Percentiles rank a stretch among this genome's conserved stretches.
Evolutionary conservation across 768 basidiomycete species (phyloP).

Genomic region (Suillus americanus): DNA sequence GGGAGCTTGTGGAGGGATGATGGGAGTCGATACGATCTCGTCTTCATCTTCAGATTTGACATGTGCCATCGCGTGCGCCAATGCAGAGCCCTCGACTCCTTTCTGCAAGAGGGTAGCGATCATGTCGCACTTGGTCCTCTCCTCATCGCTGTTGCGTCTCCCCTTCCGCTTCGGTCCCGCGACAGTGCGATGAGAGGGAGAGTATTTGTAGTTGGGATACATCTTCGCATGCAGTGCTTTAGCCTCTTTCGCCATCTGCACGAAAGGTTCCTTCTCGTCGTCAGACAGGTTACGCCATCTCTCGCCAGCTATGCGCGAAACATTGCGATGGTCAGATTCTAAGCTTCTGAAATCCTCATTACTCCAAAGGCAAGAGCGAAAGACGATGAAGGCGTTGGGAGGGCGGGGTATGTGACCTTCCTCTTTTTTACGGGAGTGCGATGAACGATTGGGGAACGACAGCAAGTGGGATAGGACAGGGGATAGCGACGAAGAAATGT

Average conservation of each 20-base stretch:
- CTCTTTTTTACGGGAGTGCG: conserved; percentile 41
- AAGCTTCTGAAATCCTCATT: conserved; percentile 47
- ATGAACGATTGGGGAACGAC: conserved; percentile 31
- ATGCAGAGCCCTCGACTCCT: conserved; percentile 33
- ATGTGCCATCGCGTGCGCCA: conserved; percentile 15
- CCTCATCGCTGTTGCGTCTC: conserved; percentile 30
- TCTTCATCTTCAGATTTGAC: conserved; percentile 1
- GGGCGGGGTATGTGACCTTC: conserved; percentile 69
- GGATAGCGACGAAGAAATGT: conserved; percentile 16
- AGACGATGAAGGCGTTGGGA: conserved; percentile 85
- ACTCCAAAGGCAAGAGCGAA: conserved; percentile 65
- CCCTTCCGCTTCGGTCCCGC: conserved; percentile 37
- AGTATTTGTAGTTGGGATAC: conserved; percentile 65
- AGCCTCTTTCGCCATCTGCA: conserved; percentile 44
- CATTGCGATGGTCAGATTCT: conserved; percentile 70
- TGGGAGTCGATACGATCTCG: not conserved
- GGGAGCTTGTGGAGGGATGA: not conserved
- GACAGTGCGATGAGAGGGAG: conserved; percentile 35
- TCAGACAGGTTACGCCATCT: conserved; percentile 60
- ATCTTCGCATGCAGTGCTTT: conserved; percentile 46
- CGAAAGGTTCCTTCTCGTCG: conserved; percentile 48
- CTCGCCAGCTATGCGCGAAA: conserved; percentile 68
- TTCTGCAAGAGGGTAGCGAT: conserved; percentile 36
- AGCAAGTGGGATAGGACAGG: conserved; percentile 24
- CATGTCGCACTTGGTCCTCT: conserved; percentile 39